Base-by-base conservation (phyloP, 2,329 filamentous ascomycete genomes). In the Pseudopyrenochaeta lycopersici region DNA sequence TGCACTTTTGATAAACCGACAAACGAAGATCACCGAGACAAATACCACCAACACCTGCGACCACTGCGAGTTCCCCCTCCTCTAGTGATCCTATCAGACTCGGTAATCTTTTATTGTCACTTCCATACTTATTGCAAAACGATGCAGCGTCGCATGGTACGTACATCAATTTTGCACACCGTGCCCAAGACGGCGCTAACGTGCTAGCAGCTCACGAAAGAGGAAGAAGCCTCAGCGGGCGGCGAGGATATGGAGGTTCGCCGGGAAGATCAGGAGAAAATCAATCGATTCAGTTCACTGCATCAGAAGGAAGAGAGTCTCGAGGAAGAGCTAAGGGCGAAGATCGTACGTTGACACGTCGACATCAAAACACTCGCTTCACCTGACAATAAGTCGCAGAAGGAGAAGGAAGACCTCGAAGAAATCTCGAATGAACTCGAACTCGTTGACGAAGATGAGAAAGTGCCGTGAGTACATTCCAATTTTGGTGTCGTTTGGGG, bases 361-460 rank as follows among this genome's bases (percentile, higher is more conserved):
- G 27, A 5, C 12, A 9, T 32, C 23, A 15, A 20, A n/a, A 2
- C 32, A 46, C 27, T 5, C 35, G 2, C 21, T n/a, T 21, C 18
- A n/a, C 40, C 41, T 44, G 38, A 54, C 45, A 20, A n/a, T 20
- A 45, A 10, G 3, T 14, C 50, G 43, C 64, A 98, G 94, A 98
- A 98, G 81, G 94, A 98, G 77, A 98, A 97, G 80, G 95, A 99
- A 77, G 95, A 98, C 72, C 85, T 98, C 3, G 93, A 98, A 74
- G 95, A 99, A 76, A 85, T 99, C 49, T 90, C 89, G 1, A 91
- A 84, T 48, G 95, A 99, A 76, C 84, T 99, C 41, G 95, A 99
- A 78, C 86, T 99, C 15, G 91, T 92, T 46, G 94, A 98, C 75
- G 95, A 99, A 76, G 94, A 98, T 67, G 92, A 97, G 47, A 88